Evolutionary conservation across 306 rosid genomes (phyloP).

Genomic region (Trifolium pratense): DNA sequence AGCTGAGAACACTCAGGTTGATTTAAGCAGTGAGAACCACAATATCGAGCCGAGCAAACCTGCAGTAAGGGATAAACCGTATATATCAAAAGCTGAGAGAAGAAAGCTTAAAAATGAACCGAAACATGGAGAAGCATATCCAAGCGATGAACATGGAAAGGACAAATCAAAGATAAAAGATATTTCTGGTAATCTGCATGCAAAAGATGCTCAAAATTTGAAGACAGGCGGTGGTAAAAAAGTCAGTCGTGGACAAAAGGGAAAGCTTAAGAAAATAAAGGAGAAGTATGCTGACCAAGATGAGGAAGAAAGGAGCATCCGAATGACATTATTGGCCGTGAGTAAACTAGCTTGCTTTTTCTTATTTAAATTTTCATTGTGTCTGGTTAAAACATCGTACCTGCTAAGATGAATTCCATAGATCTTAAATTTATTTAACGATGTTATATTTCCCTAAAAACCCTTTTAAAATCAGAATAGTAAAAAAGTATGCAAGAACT

Average conservation of each 20-base stretch:
- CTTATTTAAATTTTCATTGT: constrained; percentile 7
- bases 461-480: constrained; percentile 8
- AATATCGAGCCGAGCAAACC: constrained; percentile 57
- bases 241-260: constrained; percentile 82
- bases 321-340: constrained; percentile 97
- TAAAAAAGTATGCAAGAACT: constrained; percentile 4
- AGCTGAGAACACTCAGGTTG: constrained; percentile 56
- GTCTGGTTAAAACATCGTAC: constrained; percentile 1
- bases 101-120: constrained; percentile 86
- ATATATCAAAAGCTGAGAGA: constrained; percentile 91
- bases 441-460: constrained; percentile 14
- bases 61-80: constrained; percentile 75
- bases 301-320: constrained; percentile 93
- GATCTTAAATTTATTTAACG: constrained; percentile 21
- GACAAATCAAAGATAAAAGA: constrained; percentile 47
- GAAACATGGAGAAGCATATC: constrained; percentile 50
- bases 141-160: constrained; percentile 54
- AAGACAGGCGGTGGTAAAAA: constrained; percentile 69
- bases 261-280: constrained; percentile 89
- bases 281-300: constrained; percentile 97
- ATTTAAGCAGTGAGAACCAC: constrained; percentile 48
- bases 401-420: constrained; percentile 27
- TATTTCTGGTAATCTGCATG: constrained; percentile 49
- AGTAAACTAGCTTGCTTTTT: constrained; percentile 50
- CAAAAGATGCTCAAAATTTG: constrained; percentile 57